These are phyloP conservation scores for Sporothrix curviconia DNA, from an alignment of 2,329 filamentous ascomycete species.

Conservation along the genomic window DNA sequence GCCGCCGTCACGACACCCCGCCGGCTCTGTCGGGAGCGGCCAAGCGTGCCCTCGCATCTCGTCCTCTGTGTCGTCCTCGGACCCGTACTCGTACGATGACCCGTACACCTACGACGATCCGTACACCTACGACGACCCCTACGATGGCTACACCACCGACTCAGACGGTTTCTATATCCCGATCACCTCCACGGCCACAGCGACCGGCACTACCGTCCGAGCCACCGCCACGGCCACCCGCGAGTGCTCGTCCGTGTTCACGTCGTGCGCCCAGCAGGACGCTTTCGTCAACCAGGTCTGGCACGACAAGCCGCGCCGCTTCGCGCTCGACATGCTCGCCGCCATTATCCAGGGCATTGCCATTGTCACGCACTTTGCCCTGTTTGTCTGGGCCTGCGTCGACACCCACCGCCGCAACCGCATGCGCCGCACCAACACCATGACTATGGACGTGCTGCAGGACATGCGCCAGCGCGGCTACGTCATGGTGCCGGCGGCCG, in stretches of 20 bases:
- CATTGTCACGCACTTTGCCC: slow-evolving; percentile 34
- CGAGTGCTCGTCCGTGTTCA: slow-evolving; percentile 7
- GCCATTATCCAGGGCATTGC: slow-evolving; percentile 35
- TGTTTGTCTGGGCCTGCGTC: slow-evolving; percentile 20
- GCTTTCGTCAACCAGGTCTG: slow-evolving; percentile 13
- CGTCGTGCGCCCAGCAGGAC: slow-evolving; percentile 18
- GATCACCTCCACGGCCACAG: neutral
- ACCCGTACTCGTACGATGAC: neutral
- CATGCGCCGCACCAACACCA: neutral
- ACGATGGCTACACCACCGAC: neutral
- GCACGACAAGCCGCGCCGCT: neutral
- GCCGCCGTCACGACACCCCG: neutral
- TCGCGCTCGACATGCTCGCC: neutral
- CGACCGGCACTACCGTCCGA: neutral
- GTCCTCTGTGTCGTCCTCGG: neutral
- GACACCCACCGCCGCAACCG: slow-evolving; percentile 17
- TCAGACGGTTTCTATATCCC: neutral
- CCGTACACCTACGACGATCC: neutral
- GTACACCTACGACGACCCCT: neutral
- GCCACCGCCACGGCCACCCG: neutral
- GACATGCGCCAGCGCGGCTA: slow-evolving; percentile 15
- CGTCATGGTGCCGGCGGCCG: slow-evolving; percentile 13
- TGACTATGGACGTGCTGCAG: slow-evolving; percentile 9
- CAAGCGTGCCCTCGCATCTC: neutral
- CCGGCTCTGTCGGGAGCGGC: neutral